phyloP scores from a whole-genome alignment of 2,329 filamentous ascomycete species.

The Diaporthe eres region DNA sequence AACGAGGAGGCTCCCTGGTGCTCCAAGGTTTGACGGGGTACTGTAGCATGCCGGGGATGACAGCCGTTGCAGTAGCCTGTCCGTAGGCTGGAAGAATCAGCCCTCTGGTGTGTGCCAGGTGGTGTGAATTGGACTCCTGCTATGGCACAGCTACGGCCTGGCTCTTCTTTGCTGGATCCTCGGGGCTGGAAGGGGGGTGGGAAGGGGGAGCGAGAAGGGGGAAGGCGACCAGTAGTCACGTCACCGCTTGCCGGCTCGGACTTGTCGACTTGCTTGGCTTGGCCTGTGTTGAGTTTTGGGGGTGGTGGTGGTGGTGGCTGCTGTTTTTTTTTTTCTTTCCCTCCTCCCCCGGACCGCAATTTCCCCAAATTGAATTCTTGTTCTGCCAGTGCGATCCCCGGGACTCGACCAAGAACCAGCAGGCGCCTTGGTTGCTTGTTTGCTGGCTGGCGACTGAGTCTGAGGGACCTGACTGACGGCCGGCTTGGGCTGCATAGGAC shows the following conservation, averaged over 20 bases:
- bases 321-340: neutral
- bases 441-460: neutral
- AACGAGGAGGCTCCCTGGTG: slow-evolving; percentile 34
- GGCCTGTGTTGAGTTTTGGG: neutral
- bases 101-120: slow-evolving; percentile 24
- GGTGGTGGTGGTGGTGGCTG: neutral
- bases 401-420: slow-evolving; percentile 8
- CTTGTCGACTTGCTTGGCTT: neutral
- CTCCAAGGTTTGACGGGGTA: slow-evolving; percentile 22
- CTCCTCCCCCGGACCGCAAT: neutral
- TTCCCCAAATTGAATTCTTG: slow-evolving; percentile 11
- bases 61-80: slow-evolving; percentile 39
- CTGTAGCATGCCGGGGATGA: slow-evolving; percentile 31
- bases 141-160: neutral
- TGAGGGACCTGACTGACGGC: neutral
- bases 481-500: slow-evolving; percentile 19
- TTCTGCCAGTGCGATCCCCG: slow-evolving; percentile 13
- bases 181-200: neutral
- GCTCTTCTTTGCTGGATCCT: slow-evolving; percentile 9
- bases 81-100: slow-evolving; percentile 15
- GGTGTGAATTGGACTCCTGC: slow-evolving; percentile 23
- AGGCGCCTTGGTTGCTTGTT: neutral
- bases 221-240: slow-evolving; percentile 15
- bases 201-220: slow-evolving; percentile 1
- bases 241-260: slow-evolving; percentile 23